Evolutionary conservation across 306 rosid species (phyloP).

Genomic region (Oxytropis ochrocephala): DNA sequence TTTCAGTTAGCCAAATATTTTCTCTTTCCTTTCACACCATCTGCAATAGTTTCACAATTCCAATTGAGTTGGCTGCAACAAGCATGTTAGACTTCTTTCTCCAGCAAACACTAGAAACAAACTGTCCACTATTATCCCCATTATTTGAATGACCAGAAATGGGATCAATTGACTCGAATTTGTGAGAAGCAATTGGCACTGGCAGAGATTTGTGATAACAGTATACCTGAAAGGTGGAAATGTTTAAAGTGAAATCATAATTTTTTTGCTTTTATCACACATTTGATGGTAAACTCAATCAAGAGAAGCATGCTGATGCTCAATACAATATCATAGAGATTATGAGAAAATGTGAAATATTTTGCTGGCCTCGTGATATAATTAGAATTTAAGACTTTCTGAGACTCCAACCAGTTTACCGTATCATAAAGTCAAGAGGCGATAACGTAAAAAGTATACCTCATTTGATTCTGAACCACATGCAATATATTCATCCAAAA

Average conservation of each 20-base stretch:
- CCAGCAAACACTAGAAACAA: constrained; percentile 75
- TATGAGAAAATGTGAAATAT: neutral
- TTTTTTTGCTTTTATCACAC: neutral
- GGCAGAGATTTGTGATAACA: constrained; percentile 59
- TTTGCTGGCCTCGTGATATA: neutral
- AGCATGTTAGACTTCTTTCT: constrained; percentile 54
- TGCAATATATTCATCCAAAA: constrained; percentile 55
- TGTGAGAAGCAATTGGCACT: constrained; percentile 51
- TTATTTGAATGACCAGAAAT: constrained; percentile 38
- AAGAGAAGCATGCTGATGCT: neutral
- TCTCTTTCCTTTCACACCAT: constrained; percentile 36
- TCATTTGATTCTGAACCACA: constrained; percentile 82
- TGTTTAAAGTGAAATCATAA: constrained; percentile 12
- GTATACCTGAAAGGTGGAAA: constrained; percentile 46
- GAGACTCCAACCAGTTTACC: neutral
- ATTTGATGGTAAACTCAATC: neutral
- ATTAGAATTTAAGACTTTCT: neutral
- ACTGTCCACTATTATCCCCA: constrained; percentile 39
- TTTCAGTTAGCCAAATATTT: neutral
- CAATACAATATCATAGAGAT: neutral
- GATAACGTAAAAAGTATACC: constrained; percentile 28
- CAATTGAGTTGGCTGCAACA: constrained; percentile 63
- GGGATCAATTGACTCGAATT: constrained; percentile 46
- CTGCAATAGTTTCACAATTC: constrained; percentile 54
- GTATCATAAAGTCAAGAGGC: neutral